These are phyloP conservation scores for Rhytidiadelphus loreus DNA, from an alignment of 225 moss, liverwort and hornwort species.

Conservation along the genomic window DNA sequence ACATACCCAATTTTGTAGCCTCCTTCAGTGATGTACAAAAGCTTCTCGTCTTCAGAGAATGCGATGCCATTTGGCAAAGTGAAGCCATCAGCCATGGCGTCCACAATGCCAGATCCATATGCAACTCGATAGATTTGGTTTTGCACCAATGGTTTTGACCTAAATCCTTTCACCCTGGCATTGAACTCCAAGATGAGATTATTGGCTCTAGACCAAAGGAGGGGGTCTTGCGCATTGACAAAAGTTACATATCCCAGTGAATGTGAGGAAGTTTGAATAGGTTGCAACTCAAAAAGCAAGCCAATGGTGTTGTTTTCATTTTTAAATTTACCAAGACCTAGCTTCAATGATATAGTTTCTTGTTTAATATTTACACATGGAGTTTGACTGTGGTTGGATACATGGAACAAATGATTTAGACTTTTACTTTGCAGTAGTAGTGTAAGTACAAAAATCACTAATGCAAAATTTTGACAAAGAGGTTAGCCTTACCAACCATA, in stretches of 20 bases:
- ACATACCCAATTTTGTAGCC: conserved; percentile 5
- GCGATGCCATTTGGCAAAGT: conserved; percentile 37
- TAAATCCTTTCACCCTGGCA: conserved; percentile 11
- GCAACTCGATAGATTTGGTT: conserved; percentile 7
- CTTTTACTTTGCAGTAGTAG: not conserved
- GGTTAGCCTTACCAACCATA: conserved; percentile 46
- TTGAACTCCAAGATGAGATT: not conserved
- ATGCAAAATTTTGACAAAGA: not conserved
- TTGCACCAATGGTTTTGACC: conserved; percentile 11
- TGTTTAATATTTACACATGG: not conserved
- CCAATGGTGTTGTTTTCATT: not conserved
- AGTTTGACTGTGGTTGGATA: not conserved
- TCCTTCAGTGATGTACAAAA: conserved; percentile 35
- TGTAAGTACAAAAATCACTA: not conserved
- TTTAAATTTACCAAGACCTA: not conserved
- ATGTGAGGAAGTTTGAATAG: not conserved
- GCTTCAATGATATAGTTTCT: not conserved
- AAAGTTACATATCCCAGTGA: not conserved
- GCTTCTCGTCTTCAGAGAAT: conserved; percentile 44
- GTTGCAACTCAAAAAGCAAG: not conserved
- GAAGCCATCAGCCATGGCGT: conserved; percentile 26
- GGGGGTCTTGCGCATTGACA: too few species aligned
- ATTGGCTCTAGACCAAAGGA: not conserved
- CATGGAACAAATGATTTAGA: not conserved
- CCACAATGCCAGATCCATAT: conserved; percentile 18